These are phyloP conservation scores for Drechslerella coelobrocha DNA, from an alignment of 2,329 filamentous ascomycete species.

Conservation along the genomic window DNA sequence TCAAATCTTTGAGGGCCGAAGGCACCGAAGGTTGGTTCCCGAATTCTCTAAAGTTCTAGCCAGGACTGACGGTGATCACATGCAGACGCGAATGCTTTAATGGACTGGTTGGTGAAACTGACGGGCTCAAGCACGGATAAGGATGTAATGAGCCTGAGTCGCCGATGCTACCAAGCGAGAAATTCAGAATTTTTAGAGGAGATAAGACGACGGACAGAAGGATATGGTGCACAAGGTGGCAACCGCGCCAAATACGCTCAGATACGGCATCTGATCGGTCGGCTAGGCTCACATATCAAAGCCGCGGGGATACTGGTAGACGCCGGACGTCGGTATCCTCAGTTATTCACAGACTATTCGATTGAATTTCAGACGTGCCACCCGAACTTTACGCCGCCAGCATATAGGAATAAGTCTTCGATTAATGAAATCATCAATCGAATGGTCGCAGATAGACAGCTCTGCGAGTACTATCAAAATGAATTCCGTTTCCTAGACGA, in stretches of 20 bases:
- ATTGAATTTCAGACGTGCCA: neutral
- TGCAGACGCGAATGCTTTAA: slow-evolving; percentile 5
- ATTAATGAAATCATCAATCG: slow-evolving; percentile 15
- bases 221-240: neutral
- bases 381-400: slow-evolving; percentile 8
- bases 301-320: slow-evolving; percentile 3
- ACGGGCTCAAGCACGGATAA: neutral
- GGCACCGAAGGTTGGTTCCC: slow-evolving; percentile 1
- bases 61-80: neutral
- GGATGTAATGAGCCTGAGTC: neutral
- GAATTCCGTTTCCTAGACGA: neutral
- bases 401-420: slow-evolving; percentile 1
- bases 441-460: neutral
- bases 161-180: slow-evolving; percentile 9
- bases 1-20: neutral
- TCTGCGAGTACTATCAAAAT: neutral
- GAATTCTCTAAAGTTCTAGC: neutral
- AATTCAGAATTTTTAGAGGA: neutral
- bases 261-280: slow-evolving; percentile 10
- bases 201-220: neutral
- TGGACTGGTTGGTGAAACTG: slow-evolving; percentile 1
- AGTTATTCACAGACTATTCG: slow-evolving; percentile 12
- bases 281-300: slow-evolving; percentile 14
- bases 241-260: neutral
- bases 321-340: neutral